Percentiles rank a stretch among this genome's conserved stretches.
These are phyloP conservation scores for Neocatenulostroma microsporum DNA, from an alignment of 2,329 filamentous ascomycete genomes.

Conservation along the genomic window DNA sequence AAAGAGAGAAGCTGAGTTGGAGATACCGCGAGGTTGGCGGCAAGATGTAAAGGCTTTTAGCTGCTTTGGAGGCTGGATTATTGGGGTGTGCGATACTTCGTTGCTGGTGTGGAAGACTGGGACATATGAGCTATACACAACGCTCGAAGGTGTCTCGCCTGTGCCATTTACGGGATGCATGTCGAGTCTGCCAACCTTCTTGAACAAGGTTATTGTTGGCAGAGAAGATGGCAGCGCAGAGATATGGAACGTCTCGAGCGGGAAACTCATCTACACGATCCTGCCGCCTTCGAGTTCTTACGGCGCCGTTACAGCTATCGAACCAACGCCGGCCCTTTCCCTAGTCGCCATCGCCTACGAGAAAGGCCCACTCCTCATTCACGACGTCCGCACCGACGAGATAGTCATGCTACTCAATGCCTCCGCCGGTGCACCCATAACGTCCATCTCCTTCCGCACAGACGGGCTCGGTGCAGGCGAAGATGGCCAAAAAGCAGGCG, in stretches of 20 bases:
- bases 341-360: slow-evolving; percentile 83
- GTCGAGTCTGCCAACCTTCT: slow-evolving; percentile 82
- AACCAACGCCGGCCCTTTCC: slow-evolving; percentile 75
- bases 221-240: slow-evolving; percentile 83
- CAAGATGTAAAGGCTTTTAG: slow-evolving; percentile 71
- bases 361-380: slow-evolving; percentile 68
- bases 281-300: slow-evolving; percentile 63
- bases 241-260: slow-evolving; percentile 95
- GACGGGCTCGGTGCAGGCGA: slow-evolving; percentile 83
- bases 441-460: slow-evolving; percentile 80
- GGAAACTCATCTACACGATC: slow-evolving; percentile 83
- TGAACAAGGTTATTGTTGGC: slow-evolving; percentile 93
- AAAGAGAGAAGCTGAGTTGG: slow-evolving; percentile 69
- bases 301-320: slow-evolving; percentile 77
- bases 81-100: slow-evolving; percentile 65
- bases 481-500: slow-evolving; percentile 74
- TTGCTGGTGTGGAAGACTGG: slow-evolving; percentile 85
- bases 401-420: slow-evolving; percentile 53
- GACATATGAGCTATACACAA: slow-evolving; percentile 84
- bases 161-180: slow-evolving; percentile 65
- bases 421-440: slow-evolving; percentile 56
- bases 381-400: slow-evolving; percentile 73
- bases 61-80: slow-evolving; percentile 84
- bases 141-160: slow-evolving; percentile 55
- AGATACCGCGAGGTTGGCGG: slow-evolving; percentile 55